Base-by-base conservation (phyloP, 1,284 basidiomycete species). In the Trichosporon sp. region DNA sequence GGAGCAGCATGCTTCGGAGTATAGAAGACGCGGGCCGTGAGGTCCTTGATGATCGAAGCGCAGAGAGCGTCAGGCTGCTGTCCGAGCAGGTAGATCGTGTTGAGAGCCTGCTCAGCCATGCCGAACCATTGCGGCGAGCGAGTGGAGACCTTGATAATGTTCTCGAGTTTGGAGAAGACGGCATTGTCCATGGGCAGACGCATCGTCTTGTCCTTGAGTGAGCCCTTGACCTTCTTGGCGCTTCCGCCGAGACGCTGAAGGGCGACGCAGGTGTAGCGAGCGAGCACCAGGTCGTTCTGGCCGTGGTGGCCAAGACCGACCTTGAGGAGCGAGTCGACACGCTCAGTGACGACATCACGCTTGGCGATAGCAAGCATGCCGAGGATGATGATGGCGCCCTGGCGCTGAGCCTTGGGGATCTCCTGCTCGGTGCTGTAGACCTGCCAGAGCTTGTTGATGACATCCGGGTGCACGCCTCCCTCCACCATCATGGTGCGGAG, bases 221-320 rank as follows among this genome's bases (percentile, higher is more conserved):
- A 96, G 90, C 93, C 96, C 86, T 99, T 99, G 76, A 99, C 90
- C 83, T 98, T 99, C 87, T 98, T 99, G 38, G 90, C 92, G 77
- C 93, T 97, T 0, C 97, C 97, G 65, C 93, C 93, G 16, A 99
- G 86, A 0, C 96, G 89, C 77, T 96, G 93, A 40, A 99, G 85
- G 0, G 96, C 95, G 64, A 98, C 90, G 78, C 94, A 98, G 0
- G 95, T 97, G 81, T 98, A 98, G 68, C 93, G 89, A 0, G 96
- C 94, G 16, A 99, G 88, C 0, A 91, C 92, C 11, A 97, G 87
- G 82, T 99, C 97, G 14, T 87, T 85, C 93, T 96, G 75, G n/a
- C 96, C 96, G 0, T 90, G 85, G 4, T 88, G 88, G 0, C 96
- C 96, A 1, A 99, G 85, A n/a, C 97, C 96, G 63, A 96, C 89